Percentiles rank a stretch among this genome's conserved stretches.
phyloP scores from a whole-genome alignment of 495 filamentous ascomycete genomes.

The Beverwykella pulmonaria region DNA sequence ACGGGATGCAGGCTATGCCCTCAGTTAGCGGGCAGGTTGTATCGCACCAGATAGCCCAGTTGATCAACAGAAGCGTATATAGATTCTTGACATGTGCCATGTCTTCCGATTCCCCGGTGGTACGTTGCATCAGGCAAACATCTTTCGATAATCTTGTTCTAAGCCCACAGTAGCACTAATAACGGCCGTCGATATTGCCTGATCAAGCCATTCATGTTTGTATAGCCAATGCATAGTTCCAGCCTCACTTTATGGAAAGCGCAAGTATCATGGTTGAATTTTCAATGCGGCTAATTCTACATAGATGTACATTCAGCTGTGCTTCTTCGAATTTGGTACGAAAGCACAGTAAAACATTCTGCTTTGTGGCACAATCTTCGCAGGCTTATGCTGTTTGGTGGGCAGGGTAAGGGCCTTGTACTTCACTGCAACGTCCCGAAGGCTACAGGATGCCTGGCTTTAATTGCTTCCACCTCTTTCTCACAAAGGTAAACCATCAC shows the following conservation, averaged over 20 bases:
- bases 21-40: neutral
- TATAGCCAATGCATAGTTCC: neutral
- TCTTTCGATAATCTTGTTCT: neutral
- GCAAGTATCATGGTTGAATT: neutral
- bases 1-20: neutral
- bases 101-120: slow-evolving; percentile 20
- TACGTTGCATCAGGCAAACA: neutral
- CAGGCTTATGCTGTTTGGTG: neutral
- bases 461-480: neutral
- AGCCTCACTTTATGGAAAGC: neutral
- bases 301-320: too few relatives aligned
- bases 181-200: neutral
- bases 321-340: too few relatives aligned
- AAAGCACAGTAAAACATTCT: neutral
- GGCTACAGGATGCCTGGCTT: neutral
- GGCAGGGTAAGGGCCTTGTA: neutral
- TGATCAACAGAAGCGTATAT: neutral
- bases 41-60: neutral
- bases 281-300: neutral
- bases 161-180: neutral
- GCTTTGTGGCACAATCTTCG: neutral
- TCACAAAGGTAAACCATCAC: neutral
- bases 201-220: neutral
- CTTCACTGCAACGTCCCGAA: neutral
- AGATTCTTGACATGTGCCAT: slow-evolving; percentile 1